Base-by-base conservation (phyloP, 257 asterid species). In the Ballota nigra region DNA sequence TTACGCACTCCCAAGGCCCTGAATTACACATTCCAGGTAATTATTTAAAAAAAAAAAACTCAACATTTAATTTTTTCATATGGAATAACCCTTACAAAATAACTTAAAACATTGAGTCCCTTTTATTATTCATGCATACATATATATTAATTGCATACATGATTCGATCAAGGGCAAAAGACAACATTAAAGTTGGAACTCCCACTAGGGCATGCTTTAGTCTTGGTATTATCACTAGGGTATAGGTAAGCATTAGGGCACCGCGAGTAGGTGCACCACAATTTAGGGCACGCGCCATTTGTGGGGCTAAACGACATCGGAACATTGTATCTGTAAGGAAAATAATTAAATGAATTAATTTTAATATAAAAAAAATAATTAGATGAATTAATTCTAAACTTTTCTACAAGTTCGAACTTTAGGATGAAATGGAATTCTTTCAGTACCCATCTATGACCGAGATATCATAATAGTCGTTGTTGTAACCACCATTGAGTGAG, bases 381-480 rank as follows among this genome's bases (percentile, higher is more conserved):
- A n/a, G n/a, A n/a, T n/a, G n/a, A n/a, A n/a, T n/a, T n/a, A n/a
- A n/a, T n/a, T n/a, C n/a, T n/a, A n/a, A n/a, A n/a, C n/a, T n/a
- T n/a, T n/a, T n/a, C n/a, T n/a, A n/a, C n/a, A n/a, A n/a, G n/a
- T n/a, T n/a, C n/a, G n/a, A n/a, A n/a, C n/a, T n/a, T n/a, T n/a
- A n/a, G n/a, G n/a, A n/a, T n/a, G n/a, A n/a, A n/a, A n/a, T n/a
- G n/a, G n/a, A n/a, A n/a, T n/a, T n/a, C n/a, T n/a, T n/a, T n/a
- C n/a, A n/a, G 26, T 7, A 60, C 4, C 66, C 66, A 10, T 60
- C 66, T 38, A 60, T 33, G 0, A 60, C 23, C 8, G 66, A 60
- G 45, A 60, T 79, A 51, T 82, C 83, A 9, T 82, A 72, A 41
- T 10, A 80, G 70, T 82, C 89, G 6, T 0, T 0, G 63, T 84